Evolutionary conservation across 192 early-diverging fungal species (phyloP).

Genomic region (Coemansia sp.): DNA sequence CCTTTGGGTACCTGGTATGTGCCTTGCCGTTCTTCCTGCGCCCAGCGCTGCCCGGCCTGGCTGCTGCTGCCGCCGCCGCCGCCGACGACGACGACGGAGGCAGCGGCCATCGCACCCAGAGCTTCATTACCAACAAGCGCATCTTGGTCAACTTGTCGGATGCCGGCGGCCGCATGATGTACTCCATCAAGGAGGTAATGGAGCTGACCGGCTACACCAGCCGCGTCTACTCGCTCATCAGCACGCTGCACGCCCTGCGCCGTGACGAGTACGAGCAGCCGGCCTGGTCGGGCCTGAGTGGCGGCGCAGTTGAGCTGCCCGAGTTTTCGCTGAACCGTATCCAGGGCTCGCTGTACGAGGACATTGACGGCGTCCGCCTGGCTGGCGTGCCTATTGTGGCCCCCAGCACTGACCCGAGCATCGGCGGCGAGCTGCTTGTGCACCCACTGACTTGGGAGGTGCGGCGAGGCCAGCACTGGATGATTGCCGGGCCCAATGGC

Average conservation of each 20-base stretch:
- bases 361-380: conserved; percentile 76
- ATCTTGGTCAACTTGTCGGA: conserved; percentile 87
- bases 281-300: not conserved
- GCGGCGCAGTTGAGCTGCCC: not conserved
- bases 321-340: conserved; percentile 24
- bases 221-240: conserved; percentile 82
- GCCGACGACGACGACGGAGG: conserved; percentile 16
- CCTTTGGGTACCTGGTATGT: conserved; percentile 80
- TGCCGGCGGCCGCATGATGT: conserved; percentile 96
- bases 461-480: conserved; percentile 85
- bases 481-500: conserved; percentile 95
- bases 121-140: conserved; percentile 90
- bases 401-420: conserved; percentile 52
- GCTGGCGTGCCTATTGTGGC: conserved; percentile 87
- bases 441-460: conserved; percentile 82
- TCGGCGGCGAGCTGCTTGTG: conserved; percentile 86
- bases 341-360: conserved; percentile 36
- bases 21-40: conserved; percentile 86
- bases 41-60: conserved; percentile 54
- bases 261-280: conserved; percentile 56
- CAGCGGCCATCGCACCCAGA: conserved; percentile 63
- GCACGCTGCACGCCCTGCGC: conserved; percentile 77
- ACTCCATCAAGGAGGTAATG: conserved; percentile 89
- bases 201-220: conserved; percentile 88
- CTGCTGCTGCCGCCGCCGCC: conserved; percentile 2